Evolutionary conservation across 768 basidiomycete genomes (phyloP).

Genomic region (Hericium erinaceus): DNA sequence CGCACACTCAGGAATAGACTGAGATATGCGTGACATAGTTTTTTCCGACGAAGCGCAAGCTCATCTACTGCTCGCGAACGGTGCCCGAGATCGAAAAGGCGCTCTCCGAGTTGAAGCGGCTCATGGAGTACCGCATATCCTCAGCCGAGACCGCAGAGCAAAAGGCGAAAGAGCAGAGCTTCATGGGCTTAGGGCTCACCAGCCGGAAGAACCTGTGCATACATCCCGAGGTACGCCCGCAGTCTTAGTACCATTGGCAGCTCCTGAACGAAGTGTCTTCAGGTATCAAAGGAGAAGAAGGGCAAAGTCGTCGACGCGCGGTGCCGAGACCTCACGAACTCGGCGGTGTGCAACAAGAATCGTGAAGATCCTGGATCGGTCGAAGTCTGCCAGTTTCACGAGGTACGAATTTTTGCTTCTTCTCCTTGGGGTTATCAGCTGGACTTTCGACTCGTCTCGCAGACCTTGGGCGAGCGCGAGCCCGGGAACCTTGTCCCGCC

Average conservation of each 20-base stretch:
- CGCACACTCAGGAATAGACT: not conserved
- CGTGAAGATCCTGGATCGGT: conserved; percentile 82
- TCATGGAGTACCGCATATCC: conserved; percentile 81
- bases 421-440: not conserved
- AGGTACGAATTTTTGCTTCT: conserved; percentile 42
- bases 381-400: conserved; percentile 91
- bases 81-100: conserved; percentile 99
- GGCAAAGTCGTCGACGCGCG: conserved; percentile 95
- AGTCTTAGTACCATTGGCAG: not conserved
- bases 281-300: conserved; percentile 98
- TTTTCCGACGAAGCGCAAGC: conserved; percentile 84
- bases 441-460: conserved; percentile 1
- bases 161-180: conserved; percentile 68
- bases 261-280: not conserved
- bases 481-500: conserved; percentile 72
- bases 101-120: conserved; percentile 83
- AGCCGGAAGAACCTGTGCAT: conserved; percentile 96
- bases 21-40: conserved; percentile 41
- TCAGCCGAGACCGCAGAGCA: conserved; percentile 67
- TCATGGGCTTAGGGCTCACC: conserved; percentile 86
- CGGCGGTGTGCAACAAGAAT: conserved; percentile 75
- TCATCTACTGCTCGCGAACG: conserved; percentile 98
- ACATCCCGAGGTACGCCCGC: conserved; percentile 65
- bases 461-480: conserved; percentile 81
- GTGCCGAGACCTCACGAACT: conserved; percentile 90